phyloP scores from a whole-genome alignment of 140 eudicot species.

The Stevia rebaudiana region DNA sequence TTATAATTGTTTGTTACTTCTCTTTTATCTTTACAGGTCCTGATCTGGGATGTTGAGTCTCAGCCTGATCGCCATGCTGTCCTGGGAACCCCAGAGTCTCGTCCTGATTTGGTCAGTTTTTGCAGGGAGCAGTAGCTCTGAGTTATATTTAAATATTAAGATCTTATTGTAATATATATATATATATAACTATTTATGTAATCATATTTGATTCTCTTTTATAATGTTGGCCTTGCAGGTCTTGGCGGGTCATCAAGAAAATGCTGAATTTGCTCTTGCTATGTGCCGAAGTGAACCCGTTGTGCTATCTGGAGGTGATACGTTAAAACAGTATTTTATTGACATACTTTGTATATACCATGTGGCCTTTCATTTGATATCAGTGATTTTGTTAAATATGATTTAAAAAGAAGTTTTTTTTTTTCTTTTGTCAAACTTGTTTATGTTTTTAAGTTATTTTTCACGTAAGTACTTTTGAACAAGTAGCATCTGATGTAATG shows the following conservation, averaged over 20 bases:
- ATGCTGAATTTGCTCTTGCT: constrained; percentile 85
- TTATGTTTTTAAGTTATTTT: too few relatives aligned
- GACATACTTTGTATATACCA: too few relatives aligned
- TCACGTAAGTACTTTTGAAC: background rate
- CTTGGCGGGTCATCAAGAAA: constrained; percentile 68
- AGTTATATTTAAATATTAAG: too few relatives aligned
- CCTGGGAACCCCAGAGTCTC: constrained; percentile 31
- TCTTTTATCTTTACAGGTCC: constrained; percentile 16
- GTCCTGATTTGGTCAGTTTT: constrained; percentile 27
- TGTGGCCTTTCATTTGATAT: too few relatives aligned
- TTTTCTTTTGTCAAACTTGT: background rate
- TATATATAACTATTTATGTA: too few relatives aligned
- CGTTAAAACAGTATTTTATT: constrained; percentile 2
- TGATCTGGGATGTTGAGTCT: constrained; percentile 35
- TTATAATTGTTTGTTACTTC: background rate
- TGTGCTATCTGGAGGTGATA: constrained; percentile 86
- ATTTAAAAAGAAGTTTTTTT: background rate
- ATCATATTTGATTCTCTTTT: constrained; percentile 5
- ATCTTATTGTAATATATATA: too few relatives aligned
- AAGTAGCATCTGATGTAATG: too few relatives aligned
- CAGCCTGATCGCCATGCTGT: constrained; percentile 33
- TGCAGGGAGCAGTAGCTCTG: background rate
- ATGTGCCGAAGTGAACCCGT: constrained; percentile 74
- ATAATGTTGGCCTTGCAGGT: constrained; percentile 40
- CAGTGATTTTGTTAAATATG: background rate